Evolutionary conservation across 768 basidiomycete species (phyloP), one percentile per base, ranked within the genome.

Genomic region (Lactarius trivialis): DNA sequence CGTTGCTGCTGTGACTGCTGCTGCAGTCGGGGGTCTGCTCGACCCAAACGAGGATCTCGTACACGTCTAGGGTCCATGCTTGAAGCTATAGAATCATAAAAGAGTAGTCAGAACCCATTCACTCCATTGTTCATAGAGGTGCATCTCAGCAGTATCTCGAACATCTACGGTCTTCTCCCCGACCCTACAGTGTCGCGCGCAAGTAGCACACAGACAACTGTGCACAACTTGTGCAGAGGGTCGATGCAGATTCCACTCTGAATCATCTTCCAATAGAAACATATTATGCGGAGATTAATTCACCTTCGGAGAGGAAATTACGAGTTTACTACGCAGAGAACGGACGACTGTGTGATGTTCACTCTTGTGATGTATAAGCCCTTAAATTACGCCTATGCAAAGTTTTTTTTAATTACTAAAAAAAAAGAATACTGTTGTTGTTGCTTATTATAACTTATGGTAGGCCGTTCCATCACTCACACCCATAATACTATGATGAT

Each of bases 241-340:
- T 91, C 80, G 77, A 82, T 88, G 73, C 75, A 86, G 91, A 77
- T 85, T 90, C 91, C 91, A 93, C 91, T 93, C 91, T 89, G 86
- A 88, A 83, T 93, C 89, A 92, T 93, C 91, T 73, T 72, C 34
- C 68, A 67, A 55, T 30, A 50, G 30, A 45, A 34, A 15, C 15
- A 41, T 1, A 14, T 15, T 19, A 39, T 43, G 32, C 19, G 43
- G 30, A 21, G 14, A 45, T 30, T 1, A 7, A 17, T 60, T 66
- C 62, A 65, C 64, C 64, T 65, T 65, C 26, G 12, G 53, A 24
- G 12, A 36, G 12, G 24, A 30, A 39, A 49, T 17, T 61, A 43
- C 37, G 63, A 17, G 33, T 50, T 26, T 36, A 32, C 33, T 33
- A 54, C 52, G n/a, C 52, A 33, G 37, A 41, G 43, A 33, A 24